These are phyloP conservation scores for Lachnellula arida DNA, from an alignment of 2,329 filamentous ascomycete species.

Conservation along the genomic window DNA sequence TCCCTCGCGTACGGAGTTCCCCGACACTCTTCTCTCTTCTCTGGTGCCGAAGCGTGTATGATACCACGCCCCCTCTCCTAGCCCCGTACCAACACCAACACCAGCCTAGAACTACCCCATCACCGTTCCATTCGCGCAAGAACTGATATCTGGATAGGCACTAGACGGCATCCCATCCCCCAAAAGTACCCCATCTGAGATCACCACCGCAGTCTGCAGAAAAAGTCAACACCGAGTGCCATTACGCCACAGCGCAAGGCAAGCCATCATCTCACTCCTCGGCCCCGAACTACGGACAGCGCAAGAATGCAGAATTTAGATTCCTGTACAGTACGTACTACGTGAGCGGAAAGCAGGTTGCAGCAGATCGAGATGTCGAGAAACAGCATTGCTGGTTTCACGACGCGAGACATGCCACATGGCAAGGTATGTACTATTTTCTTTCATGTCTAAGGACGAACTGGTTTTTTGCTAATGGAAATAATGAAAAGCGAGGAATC, in stretches of 20 bases:
- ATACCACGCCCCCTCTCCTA: background rate
- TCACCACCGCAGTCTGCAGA: conserved; percentile 23
- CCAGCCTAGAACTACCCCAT: conserved; percentile 33
- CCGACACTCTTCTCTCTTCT: conserved; percentile 19
- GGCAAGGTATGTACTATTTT: conserved; percentile 26
- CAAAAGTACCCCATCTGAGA: conserved; percentile 21
- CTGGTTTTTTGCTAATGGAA: too few relatives aligned
- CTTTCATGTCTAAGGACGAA: background rate
- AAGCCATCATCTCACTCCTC: conserved; percentile 25
- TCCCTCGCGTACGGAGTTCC: conserved; percentile 10
- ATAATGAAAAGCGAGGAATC: conserved; percentile 15
- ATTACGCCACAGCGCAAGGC: conserved; percentile 29
- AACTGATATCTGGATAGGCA: conserved; percentile 3
- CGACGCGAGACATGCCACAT: conserved; percentile 19
- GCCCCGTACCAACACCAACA: too few relatives aligned
- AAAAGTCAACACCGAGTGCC: conserved; percentile 33
- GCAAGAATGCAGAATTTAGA: conserved; percentile 33
- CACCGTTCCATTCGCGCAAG: background rate
- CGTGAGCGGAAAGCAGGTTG: conserved; percentile 33
- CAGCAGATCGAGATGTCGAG: conserved; percentile 37
- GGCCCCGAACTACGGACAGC: background rate
- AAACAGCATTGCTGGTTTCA: conserved; percentile 35
- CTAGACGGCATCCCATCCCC: conserved; percentile 21
- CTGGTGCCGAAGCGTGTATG: conserved; percentile 16
- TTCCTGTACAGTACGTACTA: too few relatives aligned